A percentile compares a stretch with the other conserved stretches of the same genome.
phyloP scores from a whole-genome alignment of 331 rosid species.

The Phaseolus coccineus region DNA sequence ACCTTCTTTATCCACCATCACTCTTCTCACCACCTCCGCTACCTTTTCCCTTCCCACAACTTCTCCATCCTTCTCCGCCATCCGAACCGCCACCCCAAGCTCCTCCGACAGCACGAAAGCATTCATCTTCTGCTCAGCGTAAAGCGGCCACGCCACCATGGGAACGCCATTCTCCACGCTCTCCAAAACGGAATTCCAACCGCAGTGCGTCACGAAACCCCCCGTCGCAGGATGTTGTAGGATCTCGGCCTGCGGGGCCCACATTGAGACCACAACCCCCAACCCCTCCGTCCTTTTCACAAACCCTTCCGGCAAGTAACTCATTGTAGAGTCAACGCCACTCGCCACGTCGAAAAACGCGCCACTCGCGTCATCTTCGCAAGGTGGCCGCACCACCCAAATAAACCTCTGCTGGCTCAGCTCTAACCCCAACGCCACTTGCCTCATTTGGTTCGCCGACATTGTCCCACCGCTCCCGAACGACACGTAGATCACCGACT shows the following conservation, averaged over 20 bases:
- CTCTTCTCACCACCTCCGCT: conserved; percentile 54
- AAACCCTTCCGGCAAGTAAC: conserved; percentile 65
- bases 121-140: conserved; percentile 67
- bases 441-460: conserved; percentile 55
- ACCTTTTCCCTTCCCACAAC: conserved; percentile 61
- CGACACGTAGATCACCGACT: conserved; percentile 65
- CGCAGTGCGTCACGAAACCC: conserved; percentile 65
- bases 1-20: conserved; percentile 52
- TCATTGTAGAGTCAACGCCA: neutral
- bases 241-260: conserved; percentile 70
- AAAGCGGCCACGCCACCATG: conserved; percentile 72
- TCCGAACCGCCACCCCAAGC: conserved; percentile 53
- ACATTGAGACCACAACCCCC: conserved; percentile 54
- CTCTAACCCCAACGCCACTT: conserved; percentile 78
- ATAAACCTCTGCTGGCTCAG: conserved; percentile 65
- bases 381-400: conserved; percentile 69
- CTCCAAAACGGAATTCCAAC: conserved; percentile 71
- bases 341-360: conserved; percentile 38
- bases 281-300: conserved; percentile 23
- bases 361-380: neutral
- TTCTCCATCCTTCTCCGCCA: conserved; percentile 30
- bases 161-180: conserved; percentile 55
- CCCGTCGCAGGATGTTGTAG: conserved; percentile 55
- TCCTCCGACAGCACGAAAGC: conserved; percentile 49
- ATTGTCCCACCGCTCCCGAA: conserved; percentile 80